phyloP scores from a whole-genome alignment of 2,329 filamentous ascomycete genomes.

The Fusarium hostae region DNA sequence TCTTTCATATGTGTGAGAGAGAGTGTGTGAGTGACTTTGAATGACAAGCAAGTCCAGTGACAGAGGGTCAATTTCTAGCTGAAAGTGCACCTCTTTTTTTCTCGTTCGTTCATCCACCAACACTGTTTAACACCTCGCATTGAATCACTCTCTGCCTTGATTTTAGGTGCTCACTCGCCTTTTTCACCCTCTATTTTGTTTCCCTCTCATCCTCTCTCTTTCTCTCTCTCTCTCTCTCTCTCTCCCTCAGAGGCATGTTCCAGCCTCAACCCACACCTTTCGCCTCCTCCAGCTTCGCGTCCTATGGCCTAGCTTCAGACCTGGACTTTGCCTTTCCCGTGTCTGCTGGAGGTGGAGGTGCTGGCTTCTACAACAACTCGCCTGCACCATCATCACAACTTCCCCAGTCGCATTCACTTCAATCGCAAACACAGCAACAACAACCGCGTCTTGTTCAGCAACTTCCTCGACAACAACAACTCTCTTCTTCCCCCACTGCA shows the following conservation, averaged over 20 bases:
- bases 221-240: constrained; percentile 21
- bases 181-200: constrained; percentile 13
- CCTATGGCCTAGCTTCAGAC: constrained; percentile 54
- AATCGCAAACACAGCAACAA: constrained; percentile 19
- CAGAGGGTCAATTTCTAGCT: constrained; percentile 16
- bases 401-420: constrained; percentile 21
- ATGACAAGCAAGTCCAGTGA: not conserved
- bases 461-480: constrained; percentile 26
- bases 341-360: constrained; percentile 44
- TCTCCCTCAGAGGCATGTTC: constrained; percentile 59
- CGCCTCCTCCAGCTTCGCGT: constrained; percentile 54
- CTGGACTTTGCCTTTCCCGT: constrained; percentile 44
- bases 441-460: constrained; percentile 25
- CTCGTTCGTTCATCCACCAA: constrained; percentile 6
- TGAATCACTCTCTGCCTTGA: constrained; percentile 27
- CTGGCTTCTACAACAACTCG: constrained; percentile 34
- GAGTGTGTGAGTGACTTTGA: not conserved
- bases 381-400: constrained; percentile 21
- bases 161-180: constrained; percentile 6
- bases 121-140: not conserved
- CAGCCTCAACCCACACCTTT: constrained; percentile 64
- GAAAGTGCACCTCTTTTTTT: constrained; percentile 15
- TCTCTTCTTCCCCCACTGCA: constrained; percentile 21
- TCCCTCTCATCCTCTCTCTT: constrained; percentile 7
- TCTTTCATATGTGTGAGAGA: not conserved